Evolutionary conservation across 768 basidiomycete species (phyloP).

Genomic region (Flagelloscypha sp.): DNA sequence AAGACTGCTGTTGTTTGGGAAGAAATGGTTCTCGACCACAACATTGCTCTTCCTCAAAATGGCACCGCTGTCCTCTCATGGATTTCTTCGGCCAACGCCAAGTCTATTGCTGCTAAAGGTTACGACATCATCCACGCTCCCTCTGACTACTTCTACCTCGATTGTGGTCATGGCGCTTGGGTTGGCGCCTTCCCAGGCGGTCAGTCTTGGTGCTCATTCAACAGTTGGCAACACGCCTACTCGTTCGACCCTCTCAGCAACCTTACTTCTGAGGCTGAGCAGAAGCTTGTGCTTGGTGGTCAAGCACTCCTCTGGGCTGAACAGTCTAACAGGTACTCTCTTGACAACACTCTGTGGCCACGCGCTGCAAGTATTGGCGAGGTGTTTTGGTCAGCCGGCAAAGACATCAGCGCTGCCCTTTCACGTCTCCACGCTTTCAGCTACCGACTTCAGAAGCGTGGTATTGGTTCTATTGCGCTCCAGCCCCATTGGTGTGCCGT

Average conservation of each 20-base stretch:
- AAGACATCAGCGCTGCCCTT: constrained; percentile 39
- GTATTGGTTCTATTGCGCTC: constrained; percentile 49
- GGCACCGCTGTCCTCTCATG: constrained; percentile 61
- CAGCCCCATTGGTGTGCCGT: constrained; percentile 72
- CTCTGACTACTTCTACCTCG: constrained; percentile 75
- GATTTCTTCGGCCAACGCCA: constrained; percentile 58
- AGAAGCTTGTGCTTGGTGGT: constrained; percentile 62
- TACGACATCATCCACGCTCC: constrained; percentile 59
- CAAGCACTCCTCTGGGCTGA: constrained; percentile 70
- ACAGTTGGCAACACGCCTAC: constrained; percentile 67
- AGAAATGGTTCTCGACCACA: constrained; percentile 60
- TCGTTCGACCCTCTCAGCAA: constrained; percentile 66
- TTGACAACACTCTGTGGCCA: constrained; percentile 68
- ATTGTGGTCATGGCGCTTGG: constrained; percentile 71
- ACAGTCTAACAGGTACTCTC: constrained; percentile 58
- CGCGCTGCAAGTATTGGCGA: constrained; percentile 66
- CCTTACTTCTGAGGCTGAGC: constrained; percentile 30
- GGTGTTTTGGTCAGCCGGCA: constrained; percentile 57
- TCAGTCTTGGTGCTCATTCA: constrained; percentile 73
- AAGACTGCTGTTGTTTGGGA: constrained; percentile 47
- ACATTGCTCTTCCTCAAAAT: constrained; percentile 35
- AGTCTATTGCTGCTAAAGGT: constrained; percentile 51
- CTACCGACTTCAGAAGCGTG: constrained; percentile 53
- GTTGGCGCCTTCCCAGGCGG: constrained; percentile 37
- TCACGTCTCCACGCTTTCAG: constrained; percentile 59